Percentiles rank a stretch among this genome's conserved stretches.
phyloP scores from a whole-genome alignment of 495 filamentous ascomycete genomes.

The Pyrenula aspistea region DNA sequence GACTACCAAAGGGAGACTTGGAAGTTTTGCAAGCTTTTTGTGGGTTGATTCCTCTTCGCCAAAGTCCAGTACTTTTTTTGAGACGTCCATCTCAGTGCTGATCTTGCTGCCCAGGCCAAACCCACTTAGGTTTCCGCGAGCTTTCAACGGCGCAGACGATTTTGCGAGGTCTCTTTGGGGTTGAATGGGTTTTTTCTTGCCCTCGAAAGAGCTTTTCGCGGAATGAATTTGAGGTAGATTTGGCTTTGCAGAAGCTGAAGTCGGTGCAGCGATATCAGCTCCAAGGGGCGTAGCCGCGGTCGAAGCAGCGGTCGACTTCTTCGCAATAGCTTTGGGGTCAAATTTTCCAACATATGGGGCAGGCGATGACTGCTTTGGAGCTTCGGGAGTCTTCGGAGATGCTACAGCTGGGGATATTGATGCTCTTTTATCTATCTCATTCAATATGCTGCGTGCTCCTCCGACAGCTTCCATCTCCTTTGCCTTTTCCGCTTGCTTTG shows the following conservation, averaged over 20 bases:
- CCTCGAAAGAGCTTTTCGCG: conserved; percentile 25
- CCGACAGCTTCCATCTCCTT: conserved; percentile 49
- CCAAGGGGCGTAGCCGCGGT: conserved; percentile 34
- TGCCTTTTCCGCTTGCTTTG: conserved; percentile 66
- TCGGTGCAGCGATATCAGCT: conserved; percentile 42
- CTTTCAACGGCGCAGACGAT: conserved; percentile 32
- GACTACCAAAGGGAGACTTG: conserved; percentile 56
- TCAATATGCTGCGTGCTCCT: conserved; percentile 53
- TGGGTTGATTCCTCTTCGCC: conserved; percentile 77
- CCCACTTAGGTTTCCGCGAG: conserved; percentile 61
- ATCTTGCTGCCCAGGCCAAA: conserved; percentile 69
- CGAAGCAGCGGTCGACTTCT: conserved; percentile 37
- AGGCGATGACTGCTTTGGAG: conserved; percentile 24
- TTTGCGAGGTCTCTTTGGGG: conserved; percentile 4
- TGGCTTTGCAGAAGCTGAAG: conserved; percentile 15
- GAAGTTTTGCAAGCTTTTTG: conserved; percentile 79
- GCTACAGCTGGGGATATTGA: conserved; percentile 37
- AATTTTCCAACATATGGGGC: conserved; percentile 68
- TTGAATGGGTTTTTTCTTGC: conserved; percentile 22
- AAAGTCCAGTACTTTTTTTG: conserved; percentile 67
- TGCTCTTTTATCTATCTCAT: conserved; percentile 66
- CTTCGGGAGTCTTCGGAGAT: conserved; percentile 46
- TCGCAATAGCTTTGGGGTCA: conserved; percentile 76
- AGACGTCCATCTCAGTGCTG: conserved; percentile 49
- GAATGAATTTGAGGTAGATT: conserved; percentile 39